Evolutionary conservation across 2,329 filamentous ascomycete species (phyloP).

Genomic region (Verticillium dahliae): DNA sequence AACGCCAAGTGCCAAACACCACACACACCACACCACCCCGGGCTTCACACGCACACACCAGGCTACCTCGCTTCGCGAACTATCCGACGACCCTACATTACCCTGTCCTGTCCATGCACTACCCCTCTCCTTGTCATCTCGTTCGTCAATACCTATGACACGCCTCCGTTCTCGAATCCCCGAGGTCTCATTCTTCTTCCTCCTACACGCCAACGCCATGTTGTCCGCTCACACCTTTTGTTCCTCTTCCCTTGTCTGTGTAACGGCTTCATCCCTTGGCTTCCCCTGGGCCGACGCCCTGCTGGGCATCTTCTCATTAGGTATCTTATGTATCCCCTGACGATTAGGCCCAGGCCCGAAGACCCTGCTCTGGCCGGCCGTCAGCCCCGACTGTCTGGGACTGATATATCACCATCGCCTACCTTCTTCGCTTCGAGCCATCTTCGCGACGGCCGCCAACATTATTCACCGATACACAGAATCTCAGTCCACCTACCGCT

Average conservation of each 20-base stretch:
- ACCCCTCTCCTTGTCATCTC: not conserved
- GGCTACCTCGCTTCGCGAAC: too few relatives aligned
- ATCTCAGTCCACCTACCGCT: not conserved
- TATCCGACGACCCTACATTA: not conserved
- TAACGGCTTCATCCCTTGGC: not conserved
- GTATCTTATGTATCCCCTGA: not conserved
- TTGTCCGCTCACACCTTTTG: not conserved
- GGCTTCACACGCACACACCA: not conserved
- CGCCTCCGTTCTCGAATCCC: not conserved
- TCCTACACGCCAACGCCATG: not conserved
- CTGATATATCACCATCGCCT: not conserved
- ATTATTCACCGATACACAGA: not conserved
- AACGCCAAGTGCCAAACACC: not conserved
- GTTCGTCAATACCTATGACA: conserved; percentile 1
- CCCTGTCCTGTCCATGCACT: not conserved
- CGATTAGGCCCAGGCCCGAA: not conserved
- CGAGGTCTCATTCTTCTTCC: not conserved
- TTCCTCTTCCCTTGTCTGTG: not conserved
- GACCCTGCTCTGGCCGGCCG: not conserved
- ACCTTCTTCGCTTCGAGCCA: not conserved
- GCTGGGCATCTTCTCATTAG: not conserved
- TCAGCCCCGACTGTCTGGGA: not conserved
- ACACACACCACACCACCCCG: not conserved
- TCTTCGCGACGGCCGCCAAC: not conserved
- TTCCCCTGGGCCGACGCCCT: not conserved